Base-by-base conservation (phyloP, 495 filamentous ascomycete genomes). In the Xylaria flabelliformis region DNA sequence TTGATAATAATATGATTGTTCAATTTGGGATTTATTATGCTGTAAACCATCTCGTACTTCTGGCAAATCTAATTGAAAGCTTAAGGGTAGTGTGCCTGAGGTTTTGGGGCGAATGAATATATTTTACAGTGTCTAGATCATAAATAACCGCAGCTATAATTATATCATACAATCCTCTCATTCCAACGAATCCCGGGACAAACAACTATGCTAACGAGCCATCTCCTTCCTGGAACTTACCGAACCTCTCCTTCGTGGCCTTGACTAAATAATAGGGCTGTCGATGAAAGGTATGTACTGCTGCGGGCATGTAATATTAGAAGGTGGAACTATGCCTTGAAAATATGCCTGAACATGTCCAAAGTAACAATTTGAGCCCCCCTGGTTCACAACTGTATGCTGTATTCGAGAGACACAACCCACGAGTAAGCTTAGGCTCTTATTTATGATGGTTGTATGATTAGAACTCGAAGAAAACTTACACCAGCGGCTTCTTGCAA, bases 401-500 rank as follows among this genome's bases (percentile, higher is more conserved):
- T 75, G 44, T n/a, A 62, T 72, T 62, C 21, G 65, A 70, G 50
- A 44, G 13, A 70, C 56, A 46, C 26, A 63, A 39, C 26, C 41
- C 64, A n/a, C 19, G 8, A 64, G 71, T 73, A 53, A 73, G 71
- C 71, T 69, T 69, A 69, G 41, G 62, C 17, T 69, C 65, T 55
- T 69, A 13, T 69, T 69, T 29, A 9, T 53, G 24, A 63, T 69
- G 12, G 26, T 55, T 36, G n/a, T 51, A 29, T 51, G 15, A 41
- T 53, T 62, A 24, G 36, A 2, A 32, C 56, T 64, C 4, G 53
- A 73, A 50, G 42, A 69, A 34, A 39, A 53, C 74, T 73, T 73
- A 73, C 74, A 48, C 74, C 74, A 67, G 73, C 55, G 44, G 71
- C 74, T 68, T 75, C 71, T 65, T 75, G 74, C 55, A 64, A 17